Evolutionary conservation across 306 rosid species (phyloP).

Genomic region (Sesbania bispinosa): DNA sequence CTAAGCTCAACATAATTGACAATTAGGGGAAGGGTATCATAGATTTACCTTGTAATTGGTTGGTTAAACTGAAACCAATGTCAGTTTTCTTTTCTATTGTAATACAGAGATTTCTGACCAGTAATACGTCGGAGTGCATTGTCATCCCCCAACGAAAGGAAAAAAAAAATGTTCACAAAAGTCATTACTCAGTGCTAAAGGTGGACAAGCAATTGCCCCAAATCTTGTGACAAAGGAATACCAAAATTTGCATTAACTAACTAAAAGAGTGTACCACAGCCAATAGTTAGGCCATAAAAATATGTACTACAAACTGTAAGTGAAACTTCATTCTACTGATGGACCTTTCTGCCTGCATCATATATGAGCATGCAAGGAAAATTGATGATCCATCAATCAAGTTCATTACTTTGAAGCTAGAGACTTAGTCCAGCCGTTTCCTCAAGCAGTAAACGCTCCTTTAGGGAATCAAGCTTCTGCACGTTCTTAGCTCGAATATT

Average conservation of each 20-base stretch:
- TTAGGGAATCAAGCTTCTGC: slow-evolving; percentile 64
- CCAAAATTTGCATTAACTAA: slow-evolving; percentile 29
- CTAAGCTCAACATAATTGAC: no score
- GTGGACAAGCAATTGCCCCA: not conserved
- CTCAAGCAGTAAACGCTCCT: slow-evolving; percentile 63
- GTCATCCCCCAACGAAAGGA: not conserved
- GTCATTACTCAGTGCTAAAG: not conserved
- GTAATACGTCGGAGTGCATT: not conserved
- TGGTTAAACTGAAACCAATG: no score
- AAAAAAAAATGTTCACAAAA: not conserved
- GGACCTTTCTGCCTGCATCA: not conserved
- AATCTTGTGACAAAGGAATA: not conserved
- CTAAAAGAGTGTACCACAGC: not conserved
- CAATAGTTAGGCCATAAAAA: not conserved
- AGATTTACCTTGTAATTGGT: no score
- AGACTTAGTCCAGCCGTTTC: slow-evolving; percentile 53
- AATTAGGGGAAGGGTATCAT: no score
- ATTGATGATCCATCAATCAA: not conserved
- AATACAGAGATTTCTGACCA: not conserved
- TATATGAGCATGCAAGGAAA: not conserved
- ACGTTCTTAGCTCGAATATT: slow-evolving; percentile 50
- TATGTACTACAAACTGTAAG: not conserved
- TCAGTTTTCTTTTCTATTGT: no score
- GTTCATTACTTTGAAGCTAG: slow-evolving; percentile 24
- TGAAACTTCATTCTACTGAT: not conserved